Conservation (phyloP, 208 protist genomes). For the Leishmania amazonensis region DNA sequence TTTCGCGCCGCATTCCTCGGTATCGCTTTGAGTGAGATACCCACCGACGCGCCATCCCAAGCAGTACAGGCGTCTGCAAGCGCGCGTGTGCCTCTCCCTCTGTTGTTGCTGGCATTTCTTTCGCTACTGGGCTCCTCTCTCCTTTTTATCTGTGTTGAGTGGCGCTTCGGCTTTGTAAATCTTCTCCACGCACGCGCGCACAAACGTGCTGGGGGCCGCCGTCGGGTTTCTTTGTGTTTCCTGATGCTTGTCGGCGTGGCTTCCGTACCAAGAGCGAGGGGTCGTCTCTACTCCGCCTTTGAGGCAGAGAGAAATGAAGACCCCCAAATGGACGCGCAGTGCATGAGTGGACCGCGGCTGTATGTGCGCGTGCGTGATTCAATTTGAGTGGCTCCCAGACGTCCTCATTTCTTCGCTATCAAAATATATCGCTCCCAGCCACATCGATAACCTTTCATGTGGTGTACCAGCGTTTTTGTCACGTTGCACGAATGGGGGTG, state of each 20-base stretch:
- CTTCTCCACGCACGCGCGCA: not conserved
- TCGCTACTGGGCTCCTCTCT: not conserved
- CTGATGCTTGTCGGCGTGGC: not conserved
- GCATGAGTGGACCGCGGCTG: not conserved
- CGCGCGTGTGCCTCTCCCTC: not conserved
- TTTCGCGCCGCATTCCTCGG: not conserved
- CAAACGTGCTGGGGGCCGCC: not conserved
- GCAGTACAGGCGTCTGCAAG: not conserved
- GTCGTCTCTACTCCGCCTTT: not conserved
- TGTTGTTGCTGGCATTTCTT: not conserved
- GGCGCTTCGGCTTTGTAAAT: not conserved
- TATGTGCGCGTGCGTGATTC: slow-evolving; percentile 3
- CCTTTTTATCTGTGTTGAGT: not conserved
- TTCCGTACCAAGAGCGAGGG: not conserved
- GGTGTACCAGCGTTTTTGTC: not conserved
- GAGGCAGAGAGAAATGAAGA: not conserved
- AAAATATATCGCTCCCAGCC: not conserved
- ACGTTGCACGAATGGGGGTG: not conserved
- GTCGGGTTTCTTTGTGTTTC: not conserved
- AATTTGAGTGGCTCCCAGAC: not conserved
- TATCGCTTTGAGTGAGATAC: not conserved
- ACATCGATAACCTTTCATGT: not conserved
- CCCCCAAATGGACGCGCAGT: not conserved
- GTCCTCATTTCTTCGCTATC: not conserved
- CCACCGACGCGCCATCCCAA: not conserved